Conservation (phyloP, 2,329 filamentous ascomycete species). For the Fusarium avenaceum region DNA sequence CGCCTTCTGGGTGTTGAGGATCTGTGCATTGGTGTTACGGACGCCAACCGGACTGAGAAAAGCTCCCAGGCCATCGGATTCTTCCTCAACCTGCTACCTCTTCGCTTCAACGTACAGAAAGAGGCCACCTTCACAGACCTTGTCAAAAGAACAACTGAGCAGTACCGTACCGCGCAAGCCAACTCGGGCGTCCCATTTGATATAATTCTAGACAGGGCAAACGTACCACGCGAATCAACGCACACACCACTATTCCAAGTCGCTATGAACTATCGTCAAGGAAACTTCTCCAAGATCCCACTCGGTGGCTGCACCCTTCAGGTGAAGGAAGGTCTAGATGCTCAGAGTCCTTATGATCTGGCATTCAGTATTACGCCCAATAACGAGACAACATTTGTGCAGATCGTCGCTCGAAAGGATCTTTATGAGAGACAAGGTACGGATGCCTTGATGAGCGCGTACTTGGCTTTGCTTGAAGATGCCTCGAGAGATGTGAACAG, state of each 20-base stretch:
- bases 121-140: neutral
- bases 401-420: constrained; percentile 5
- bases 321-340: neutral
- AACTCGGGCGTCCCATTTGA: neutral
- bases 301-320: neutral
- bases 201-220: neutral
- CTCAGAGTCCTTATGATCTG: constrained; percentile 5
- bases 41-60: neutral
- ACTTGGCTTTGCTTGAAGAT: neutral
- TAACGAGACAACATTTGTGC: neutral
- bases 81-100: constrained; percentile 1
- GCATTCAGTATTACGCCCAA: constrained; percentile 1
- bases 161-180: neutral
- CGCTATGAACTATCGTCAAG: constrained; percentile 7
- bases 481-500: neutral
- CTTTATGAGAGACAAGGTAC: neutral
- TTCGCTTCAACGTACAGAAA: neutral
- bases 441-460: neutral
- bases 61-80: constrained; percentile 3
- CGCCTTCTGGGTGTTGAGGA: neutral
- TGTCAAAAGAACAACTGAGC: neutral
- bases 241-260: neutral
- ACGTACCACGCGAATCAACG: neutral
- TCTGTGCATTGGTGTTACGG: neutral
- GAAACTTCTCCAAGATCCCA: constrained; percentile 1